Evolutionary conservation across 176 grass and related monocot species (phyloP), one percentile per base, ranked within the genome.

Genomic region (Dendrocalamus sinicus): DNA sequence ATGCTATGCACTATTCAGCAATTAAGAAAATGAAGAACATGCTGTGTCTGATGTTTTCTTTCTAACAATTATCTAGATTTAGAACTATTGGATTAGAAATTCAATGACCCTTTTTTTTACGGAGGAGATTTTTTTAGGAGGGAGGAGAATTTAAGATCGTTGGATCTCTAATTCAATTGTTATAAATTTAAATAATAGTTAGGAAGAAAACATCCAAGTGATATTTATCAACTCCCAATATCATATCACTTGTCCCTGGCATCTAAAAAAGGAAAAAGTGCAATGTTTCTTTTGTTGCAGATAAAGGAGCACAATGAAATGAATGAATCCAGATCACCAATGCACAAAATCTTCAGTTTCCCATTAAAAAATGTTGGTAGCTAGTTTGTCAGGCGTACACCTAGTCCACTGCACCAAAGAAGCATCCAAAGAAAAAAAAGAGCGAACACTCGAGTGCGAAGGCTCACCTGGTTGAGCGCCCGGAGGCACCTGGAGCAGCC

Each of bases 401-500:
- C 37, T 15, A 60, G 37, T 84, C 67, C 74, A 69, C 15, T 61
- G 17, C 35, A 67, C 37, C 26, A 59, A 51, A 17, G 77, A 52
- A 72, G 44, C 60, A 61, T 66, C 78, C 30, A 54, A 71, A 43
- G 46, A 11, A 53, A 19, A 19, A 15, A 19, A 45, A 64, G 17
- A 12, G 32, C 32, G 53, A 67, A 45, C 47, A 22, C 15, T 40
- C 1, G 45, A 15, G 50, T 15, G 11, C 15, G 19, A 3, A 23
- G 15, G 58, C 59, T 81, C 45, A 98, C 96, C 91, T 88, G 70
- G 85, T 92, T 98, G 67, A 98, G 81, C 43, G 91, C 78, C 53
- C 84, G 86, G 75, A 98, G 87, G 47, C 93, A 98, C 39, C 84
- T 85, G 43, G 88, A 86, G 89, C 96, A 98, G 15, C 86, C 88